These are phyloP conservation scores for Angomonas deanei DNA, from an alignment of 208 protist genomes.

Conservation along the genomic window DNA sequence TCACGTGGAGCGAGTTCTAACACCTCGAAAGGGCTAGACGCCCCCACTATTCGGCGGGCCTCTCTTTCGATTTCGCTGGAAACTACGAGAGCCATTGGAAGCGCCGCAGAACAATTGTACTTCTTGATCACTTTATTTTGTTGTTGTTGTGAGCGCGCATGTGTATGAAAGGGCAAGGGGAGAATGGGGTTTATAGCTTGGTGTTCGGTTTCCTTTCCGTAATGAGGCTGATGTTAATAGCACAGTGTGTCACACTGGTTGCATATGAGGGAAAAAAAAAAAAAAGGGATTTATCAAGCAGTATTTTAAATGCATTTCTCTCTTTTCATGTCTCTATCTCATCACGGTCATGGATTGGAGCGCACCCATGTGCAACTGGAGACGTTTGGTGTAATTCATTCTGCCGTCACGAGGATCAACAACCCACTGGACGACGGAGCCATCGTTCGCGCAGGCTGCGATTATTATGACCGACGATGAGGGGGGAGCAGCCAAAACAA, in stretches of 20 bases:
- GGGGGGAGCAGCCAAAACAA: slow-evolving; percentile 56
- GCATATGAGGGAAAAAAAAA: neutral
- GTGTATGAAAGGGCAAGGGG: neutral
- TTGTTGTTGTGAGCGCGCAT: neutral
- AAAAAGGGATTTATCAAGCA: too few relatives aligned
- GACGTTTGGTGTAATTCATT: slow-evolving; percentile 56
- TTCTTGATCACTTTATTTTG: too few relatives aligned
- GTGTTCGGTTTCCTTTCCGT: too few relatives aligned
- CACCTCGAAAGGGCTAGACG: slow-evolving; percentile 69
- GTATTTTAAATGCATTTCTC: too few relatives aligned
- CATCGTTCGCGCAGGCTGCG: slow-evolving; percentile 70
- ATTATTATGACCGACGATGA: slow-evolving; percentile 65
- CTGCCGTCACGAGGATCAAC: slow-evolving; percentile 47
- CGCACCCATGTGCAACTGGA: slow-evolving; percentile 71
- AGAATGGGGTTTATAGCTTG: too few relatives aligned
- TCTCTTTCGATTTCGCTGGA: slow-evolving; percentile 51
- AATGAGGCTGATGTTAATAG: too few relatives aligned
- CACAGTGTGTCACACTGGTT: too few relatives aligned
- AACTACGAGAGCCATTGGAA: slow-evolving; percentile 63
- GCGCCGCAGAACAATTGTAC: too few relatives aligned
- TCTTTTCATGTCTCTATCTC: too few relatives aligned
- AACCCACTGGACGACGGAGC: slow-evolving; percentile 76
- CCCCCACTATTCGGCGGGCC: slow-evolving; percentile 64
- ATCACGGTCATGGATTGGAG: slow-evolving; percentile 60
- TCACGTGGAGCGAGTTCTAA: slow-evolving; percentile 51